phyloP scores from a whole-genome alignment of 192 early-diverging fungal genomes.

The Linnemannia elongata region DNA sequence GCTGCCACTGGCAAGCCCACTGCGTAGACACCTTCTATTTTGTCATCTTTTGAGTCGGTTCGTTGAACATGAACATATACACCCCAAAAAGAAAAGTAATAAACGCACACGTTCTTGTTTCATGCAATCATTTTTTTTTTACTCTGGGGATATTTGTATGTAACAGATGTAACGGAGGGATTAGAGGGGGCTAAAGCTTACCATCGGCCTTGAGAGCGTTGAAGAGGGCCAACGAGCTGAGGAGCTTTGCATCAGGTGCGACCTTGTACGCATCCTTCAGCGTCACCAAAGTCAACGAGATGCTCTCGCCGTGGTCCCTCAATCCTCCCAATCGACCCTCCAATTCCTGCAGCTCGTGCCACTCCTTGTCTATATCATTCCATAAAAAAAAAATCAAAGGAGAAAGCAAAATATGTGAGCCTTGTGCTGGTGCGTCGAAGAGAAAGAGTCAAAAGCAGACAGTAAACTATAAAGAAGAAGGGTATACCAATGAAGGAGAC shows the following conservation, averaged over 20 bases:
- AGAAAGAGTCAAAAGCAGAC: background rate
- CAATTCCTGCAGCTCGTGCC: slow-evolving; percentile 67
- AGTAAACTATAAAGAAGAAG: background rate
- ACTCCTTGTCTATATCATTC: slow-evolving; percentile 47
- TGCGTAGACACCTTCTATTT: background rate
- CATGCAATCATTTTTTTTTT: background rate
- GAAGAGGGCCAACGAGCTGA: slow-evolving; percentile 75
- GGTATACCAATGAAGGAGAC: slow-evolving; percentile 67
- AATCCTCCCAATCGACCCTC: slow-evolving; percentile 78
- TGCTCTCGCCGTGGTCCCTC: slow-evolving; percentile 82
- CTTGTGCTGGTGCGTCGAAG: background rate
- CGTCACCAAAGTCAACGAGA: slow-evolving; percentile 75
- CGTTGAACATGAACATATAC: too few species aligned
- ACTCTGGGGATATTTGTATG: background rate
- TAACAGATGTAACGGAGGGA: background rate
- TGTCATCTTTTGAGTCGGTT: too few species aligned
- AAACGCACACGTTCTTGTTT: background rate
- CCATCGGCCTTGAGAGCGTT: slow-evolving; percentile 59
- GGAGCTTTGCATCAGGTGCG: slow-evolving; percentile 80
- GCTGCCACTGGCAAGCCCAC: background rate
- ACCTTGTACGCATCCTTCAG: slow-evolving; percentile 74
- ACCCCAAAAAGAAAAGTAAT: too few species aligned
- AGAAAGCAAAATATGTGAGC: background rate
- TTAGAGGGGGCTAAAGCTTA: slow-evolving; percentile 21
- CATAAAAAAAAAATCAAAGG: background rate